Evolutionary conservation across 495 filamentous ascomycete species (phyloP).

Genomic region (Usnea hakonensis): DNA sequence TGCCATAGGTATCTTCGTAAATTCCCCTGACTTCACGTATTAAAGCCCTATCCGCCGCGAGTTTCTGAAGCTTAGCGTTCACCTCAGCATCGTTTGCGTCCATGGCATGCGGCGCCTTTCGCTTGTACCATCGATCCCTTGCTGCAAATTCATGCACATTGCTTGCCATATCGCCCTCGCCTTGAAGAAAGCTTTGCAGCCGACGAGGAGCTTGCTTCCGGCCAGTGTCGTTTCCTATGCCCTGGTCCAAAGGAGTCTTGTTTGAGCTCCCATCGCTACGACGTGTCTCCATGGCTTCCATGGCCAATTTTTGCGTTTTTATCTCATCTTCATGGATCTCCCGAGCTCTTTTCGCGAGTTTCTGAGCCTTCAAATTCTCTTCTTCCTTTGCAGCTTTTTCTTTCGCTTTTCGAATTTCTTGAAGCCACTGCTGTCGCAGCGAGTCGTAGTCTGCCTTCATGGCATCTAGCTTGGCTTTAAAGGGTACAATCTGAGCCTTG

Average conservation of each 20-base stretch:
- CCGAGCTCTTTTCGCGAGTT: conserved; percentile 9
- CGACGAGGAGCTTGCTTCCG: conserved; percentile 9
- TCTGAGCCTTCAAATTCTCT: conserved; percentile 33
- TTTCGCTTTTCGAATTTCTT: conserved; percentile 15
- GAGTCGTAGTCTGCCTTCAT: conserved; percentile 17
- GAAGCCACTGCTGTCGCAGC: conserved; percentile 14
- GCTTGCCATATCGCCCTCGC: conserved; percentile 31
- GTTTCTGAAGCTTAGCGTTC: conserved; percentile 21
- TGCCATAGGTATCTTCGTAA: conserved; percentile 41
- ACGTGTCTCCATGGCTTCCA: conserved; percentile 28
- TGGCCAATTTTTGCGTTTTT: conserved; percentile 20
- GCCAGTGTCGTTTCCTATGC: not conserved
- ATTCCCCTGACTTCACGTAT: conserved; percentile 36
- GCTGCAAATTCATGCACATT: conserved; percentile 28
- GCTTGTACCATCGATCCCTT: conserved; percentile 30
- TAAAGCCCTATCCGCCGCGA: conserved; percentile 29
- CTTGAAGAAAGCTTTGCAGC: conserved; percentile 18
- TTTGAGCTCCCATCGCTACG: conserved; percentile 9
- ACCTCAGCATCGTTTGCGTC: conserved; percentile 21
- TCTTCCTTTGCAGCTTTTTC: conserved; percentile 31
- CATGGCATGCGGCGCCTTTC: conserved; percentile 25
- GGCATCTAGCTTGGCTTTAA: conserved; percentile 18
- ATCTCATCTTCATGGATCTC: conserved; percentile 23
- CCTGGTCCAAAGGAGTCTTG: not conserved
- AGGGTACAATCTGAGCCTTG: conserved; percentile 23